Evolutionary conservation across 371 early-diverging fungal genomes (phyloP), one percentile per base, ranked within the genome.

Genomic region (Apophysomyces variabilis): DNA sequence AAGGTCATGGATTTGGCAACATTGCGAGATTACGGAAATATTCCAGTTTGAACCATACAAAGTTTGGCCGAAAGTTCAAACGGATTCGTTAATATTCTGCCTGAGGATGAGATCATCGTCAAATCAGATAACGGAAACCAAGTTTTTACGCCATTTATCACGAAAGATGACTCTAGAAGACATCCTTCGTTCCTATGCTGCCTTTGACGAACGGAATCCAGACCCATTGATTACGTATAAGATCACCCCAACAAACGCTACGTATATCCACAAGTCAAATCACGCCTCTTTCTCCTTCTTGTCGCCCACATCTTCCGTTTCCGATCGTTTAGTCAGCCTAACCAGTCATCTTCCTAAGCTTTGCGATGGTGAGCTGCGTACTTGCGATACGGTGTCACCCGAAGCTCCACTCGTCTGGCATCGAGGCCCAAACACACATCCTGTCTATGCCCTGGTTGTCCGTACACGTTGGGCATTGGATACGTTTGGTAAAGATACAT

Each of bases 41-140:
- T 88, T 80, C 39, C 87, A 87, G 67, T 86, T 89, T 64, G 88
- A 87, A 45, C 87, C 88, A 14, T 89, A 80, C 66, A 89, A 89
- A 66, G 84, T 89, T 2, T 89, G 87, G 85, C 81, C 86, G 6
- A 82, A 80, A 54, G 80, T 87, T 32, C 89, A 89, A 59, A 89
- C 89, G 0, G 88, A 89, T 57, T 87, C 89, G 3, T 73, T 89
- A 5, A 82, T 89, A 14, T 89, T 89, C 66, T 79, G 80, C 36
- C 61, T 87, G 1, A 71, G 82, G 38, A 71, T 73, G 56, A 64
- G 69, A 16, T 58, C 68, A 26, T 54, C 47, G 77, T 98, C 66
- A 97, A 98, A 75, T 94, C 95, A 36, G 88, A 90, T 64, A 97
- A 97, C 84, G 97, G 98, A 64, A 95, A 96, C 87, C 95, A 95